Base-by-base conservation (phyloP, 345 rosid species). In the Arabidopsis suecica region DNA sequence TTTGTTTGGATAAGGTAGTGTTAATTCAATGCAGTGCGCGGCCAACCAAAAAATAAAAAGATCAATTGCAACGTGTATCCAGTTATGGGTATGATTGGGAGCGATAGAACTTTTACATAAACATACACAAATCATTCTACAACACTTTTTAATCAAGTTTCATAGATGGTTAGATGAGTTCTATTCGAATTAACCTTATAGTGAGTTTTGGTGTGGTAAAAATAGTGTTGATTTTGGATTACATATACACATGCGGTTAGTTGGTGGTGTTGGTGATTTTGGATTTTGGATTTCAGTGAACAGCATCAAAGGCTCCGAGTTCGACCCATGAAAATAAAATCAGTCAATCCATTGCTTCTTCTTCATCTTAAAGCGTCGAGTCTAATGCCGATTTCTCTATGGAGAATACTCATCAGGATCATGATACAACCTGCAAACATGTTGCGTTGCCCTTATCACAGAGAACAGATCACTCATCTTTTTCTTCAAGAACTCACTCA, bases 1-100 rank as follows among this genome's bases (percentile, higher is more conserved):
- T 16, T 34, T 36, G 36, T 22, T 65, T 57, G 64, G 71, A 64
- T 54, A 73, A 73, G 77, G 47, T 34, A 44, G 7, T 33, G 25
- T 51, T 62, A 11, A 51, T 38, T 16, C 69, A 72, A 20, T 63
- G 71, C 64, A 55, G 22, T n/a, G 71, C 30, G 34, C 47, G 18
- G 41, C 77, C 45, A 20, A 38, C 12, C 18, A 34, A 56, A 8
- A 56, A 14, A 30, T 28, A 28, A 7, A 10, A 7, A 28, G 5
- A 18, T 53, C 53, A 20, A 40, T 30, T 30, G 45, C 77, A 30
- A 42, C 22, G 48, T 40, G 25, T 50, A 45, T 45, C 49, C 30
- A 53, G 16, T 10, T 41, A 68, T 23, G 49, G 42, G 16, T 25
- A 50, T 54, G 72, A 55, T 5, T 11, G 10, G 23, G 6, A 23